Conservation (phyloP, 139 green algal genomes). For the Closterium sp. region DNA sequence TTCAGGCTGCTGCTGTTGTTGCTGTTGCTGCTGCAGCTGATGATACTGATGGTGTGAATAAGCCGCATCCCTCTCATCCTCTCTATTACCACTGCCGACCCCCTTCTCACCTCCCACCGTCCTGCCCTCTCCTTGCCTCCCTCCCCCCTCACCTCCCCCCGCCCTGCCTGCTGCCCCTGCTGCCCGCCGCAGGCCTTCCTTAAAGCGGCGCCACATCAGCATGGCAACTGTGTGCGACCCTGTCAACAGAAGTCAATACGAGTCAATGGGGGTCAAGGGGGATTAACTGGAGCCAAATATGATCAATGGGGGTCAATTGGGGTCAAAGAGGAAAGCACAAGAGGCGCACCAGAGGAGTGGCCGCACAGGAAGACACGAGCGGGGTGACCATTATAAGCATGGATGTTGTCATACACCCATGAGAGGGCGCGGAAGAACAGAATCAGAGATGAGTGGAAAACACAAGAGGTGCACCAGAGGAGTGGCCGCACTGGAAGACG, state of each 20-base stretch:
- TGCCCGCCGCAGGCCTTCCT: not conserved
- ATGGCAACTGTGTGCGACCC: slow-evolving; percentile 46
- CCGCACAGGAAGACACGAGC: too few relatives aligned
- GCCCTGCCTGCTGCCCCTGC: not conserved
- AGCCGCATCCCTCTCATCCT: not conserved
- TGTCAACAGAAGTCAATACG: not conserved
- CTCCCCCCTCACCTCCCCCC: not conserved
- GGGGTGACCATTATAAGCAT: too few relatives aligned
- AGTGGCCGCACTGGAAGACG: slow-evolving; percentile 47
- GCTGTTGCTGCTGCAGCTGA: not conserved
- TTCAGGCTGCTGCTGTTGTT: not conserved
- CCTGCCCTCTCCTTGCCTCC: not conserved
- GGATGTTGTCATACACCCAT: too few relatives aligned
- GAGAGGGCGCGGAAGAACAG: too few relatives aligned
- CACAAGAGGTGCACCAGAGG: slow-evolving; percentile 37
- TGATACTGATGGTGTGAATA: too few relatives aligned
- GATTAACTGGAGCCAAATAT: too few relatives aligned
- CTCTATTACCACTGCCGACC: not conserved
- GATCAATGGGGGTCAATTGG: not conserved
- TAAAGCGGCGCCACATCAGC: slow-evolving; percentile 38
- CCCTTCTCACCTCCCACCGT: not conserved
- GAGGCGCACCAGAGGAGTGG: slow-evolving; percentile 38
- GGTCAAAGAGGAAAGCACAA: too few relatives aligned
- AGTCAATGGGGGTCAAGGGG: not conserved
- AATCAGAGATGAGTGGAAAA: too few relatives aligned